These are phyloP conservation scores for Colletotrichum echinochloae DNA, from an alignment of 2,329 filamentous ascomycete genomes.

Conservation along the genomic window DNA sequence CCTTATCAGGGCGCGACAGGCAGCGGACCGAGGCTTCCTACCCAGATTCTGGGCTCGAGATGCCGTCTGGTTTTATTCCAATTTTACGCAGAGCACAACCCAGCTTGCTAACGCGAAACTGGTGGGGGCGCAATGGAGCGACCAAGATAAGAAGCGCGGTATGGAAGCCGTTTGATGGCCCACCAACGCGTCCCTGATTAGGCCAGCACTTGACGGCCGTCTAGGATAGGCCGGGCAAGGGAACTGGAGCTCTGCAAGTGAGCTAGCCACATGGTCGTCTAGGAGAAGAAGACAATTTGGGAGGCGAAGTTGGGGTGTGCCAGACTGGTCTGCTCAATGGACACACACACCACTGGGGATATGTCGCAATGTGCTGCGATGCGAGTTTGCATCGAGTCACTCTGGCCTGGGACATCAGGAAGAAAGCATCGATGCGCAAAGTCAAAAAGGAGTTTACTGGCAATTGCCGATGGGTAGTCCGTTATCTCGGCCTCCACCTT, in stretches of 20 bases:
- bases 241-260: conserved; percentile 32
- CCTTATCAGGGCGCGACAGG: conserved; percentile 33
- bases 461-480: conserved; percentile 2
- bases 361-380: neutral
- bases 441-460: conserved; percentile 5
- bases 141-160: conserved; percentile 34
- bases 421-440: conserved; percentile 12
- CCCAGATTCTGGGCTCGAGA: conserved; percentile 28
- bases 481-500: conserved; percentile 26
- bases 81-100: conserved; percentile 23
- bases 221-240: conserved; percentile 31
- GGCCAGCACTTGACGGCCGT: conserved; percentile 29
- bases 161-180: conserved; percentile 28
- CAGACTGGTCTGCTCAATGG: conserved; percentile 23
- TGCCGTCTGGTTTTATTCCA: conserved; percentile 1
- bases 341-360: conserved; percentile 14
- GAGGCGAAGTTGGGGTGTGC: conserved; percentile 33
- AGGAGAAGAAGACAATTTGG: conserved; percentile 22
- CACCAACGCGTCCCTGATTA: conserved; percentile 32
- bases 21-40: conserved; percentile 12
- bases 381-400: neutral
- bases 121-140: conserved; percentile 34
- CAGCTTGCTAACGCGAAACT: conserved; percentile 34
- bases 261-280: conserved; percentile 5
- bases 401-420: neutral